Base-by-base conservation (phyloP, 2,329 filamentous ascomycete species). In the Aureobasidium lini region DNA sequence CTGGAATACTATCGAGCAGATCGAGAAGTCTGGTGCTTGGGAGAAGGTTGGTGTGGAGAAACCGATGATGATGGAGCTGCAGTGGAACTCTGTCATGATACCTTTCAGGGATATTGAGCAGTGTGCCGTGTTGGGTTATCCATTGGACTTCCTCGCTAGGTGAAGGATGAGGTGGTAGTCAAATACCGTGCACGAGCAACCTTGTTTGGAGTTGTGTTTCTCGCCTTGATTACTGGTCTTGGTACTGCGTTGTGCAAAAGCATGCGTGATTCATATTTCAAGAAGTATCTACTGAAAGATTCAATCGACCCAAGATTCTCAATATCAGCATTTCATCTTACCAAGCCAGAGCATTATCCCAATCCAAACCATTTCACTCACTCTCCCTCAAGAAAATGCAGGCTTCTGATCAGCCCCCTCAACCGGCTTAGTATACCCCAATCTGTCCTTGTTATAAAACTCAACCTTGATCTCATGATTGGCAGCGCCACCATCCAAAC, bases 391-490 rank as follows among this genome's bases (percentile, higher is more conserved):
- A 37, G 62, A 65, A 50, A 69, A 69, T 46, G 64, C 72, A 13
- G 64, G 67, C 66, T 78, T 76, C 71, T 82, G 79, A 66, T 77
- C 78, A 4, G 78, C 79, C 3, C 75, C 79, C 50, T 76, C 71
- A 2, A 75, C 63, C 9, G 69, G 66, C 53, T 65, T 65, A 11
- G 79, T 66, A 62, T 81, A 83, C 3, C 65, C 64, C 23, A 79
- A 71, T 2, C 80, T 72, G 59, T 81, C 77, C 66, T 78, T 79
- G 39, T 70, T 74, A 63, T 83, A 84, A 53, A 82, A 79, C 69
- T 83, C 81, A 10, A 81, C 73, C 8, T 68, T 73, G 36, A 82
- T 68, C 62, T 74, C 75, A 62, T 74, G 65, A 48, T 73, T 73
- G 0, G 77, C 73, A 10, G 72, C 75, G 6, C 78, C 78, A 6